Evolutionary conservation across 805 yeast genomes (phyloP).

Genomic region (Hanseniaspora lindneri): DNA sequence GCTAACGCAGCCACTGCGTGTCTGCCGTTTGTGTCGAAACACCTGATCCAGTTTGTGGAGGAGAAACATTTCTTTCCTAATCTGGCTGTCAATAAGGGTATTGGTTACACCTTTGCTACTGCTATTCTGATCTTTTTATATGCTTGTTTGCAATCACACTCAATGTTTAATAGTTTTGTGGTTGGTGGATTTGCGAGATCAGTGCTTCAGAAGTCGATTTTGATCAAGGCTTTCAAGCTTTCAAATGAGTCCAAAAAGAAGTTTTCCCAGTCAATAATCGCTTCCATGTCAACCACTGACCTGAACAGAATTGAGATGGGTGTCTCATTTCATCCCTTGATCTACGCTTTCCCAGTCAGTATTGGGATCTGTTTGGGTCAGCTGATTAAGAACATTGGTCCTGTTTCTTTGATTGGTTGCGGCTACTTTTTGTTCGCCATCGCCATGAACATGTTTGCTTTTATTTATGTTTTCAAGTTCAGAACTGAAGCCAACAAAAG

Average conservation of each 20-base stretch:
- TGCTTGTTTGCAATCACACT: slow-evolving; percentile 39
- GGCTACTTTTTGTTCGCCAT: slow-evolving; percentile 37
- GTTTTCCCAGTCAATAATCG: slow-evolving; percentile 50
- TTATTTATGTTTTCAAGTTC: slow-evolving; percentile 35
- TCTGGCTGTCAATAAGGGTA: slow-evolving; percentile 39
- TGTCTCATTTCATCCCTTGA: slow-evolving; percentile 46
- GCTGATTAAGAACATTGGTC: slow-evolving; percentile 54
- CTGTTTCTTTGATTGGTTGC: slow-evolving; percentile 52
- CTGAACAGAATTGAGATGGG: slow-evolving; percentile 63
- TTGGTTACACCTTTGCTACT: slow-evolving; percentile 50
- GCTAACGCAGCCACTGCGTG: slow-evolving; percentile 40
- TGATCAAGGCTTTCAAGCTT: slow-evolving; percentile 51
- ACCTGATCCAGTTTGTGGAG: slow-evolving; percentile 44
- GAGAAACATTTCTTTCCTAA: slow-evolving; percentile 27
- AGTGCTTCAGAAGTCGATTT: slow-evolving; percentile 50
- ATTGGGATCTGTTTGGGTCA: slow-evolving; percentile 47
- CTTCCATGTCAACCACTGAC: slow-evolving; percentile 68
- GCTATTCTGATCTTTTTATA: slow-evolving; percentile 33
- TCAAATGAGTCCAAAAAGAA: slow-evolving; percentile 41
- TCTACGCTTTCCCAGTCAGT: slow-evolving; percentile 42
- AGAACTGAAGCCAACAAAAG: slow-evolving; percentile 41
- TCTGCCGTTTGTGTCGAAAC: slow-evolving; percentile 44
- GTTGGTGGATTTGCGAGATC: slow-evolving; percentile 60
- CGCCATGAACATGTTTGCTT: slow-evolving; percentile 31
- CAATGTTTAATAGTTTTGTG: slow-evolving; percentile 39